A percentile compares a stretch with the other conserved stretches of the same genome.
Evolutionary conservation across 192 early-diverging fungal genomes (phyloP).

Genomic region (Lunasporangiospora selenospora): DNA sequence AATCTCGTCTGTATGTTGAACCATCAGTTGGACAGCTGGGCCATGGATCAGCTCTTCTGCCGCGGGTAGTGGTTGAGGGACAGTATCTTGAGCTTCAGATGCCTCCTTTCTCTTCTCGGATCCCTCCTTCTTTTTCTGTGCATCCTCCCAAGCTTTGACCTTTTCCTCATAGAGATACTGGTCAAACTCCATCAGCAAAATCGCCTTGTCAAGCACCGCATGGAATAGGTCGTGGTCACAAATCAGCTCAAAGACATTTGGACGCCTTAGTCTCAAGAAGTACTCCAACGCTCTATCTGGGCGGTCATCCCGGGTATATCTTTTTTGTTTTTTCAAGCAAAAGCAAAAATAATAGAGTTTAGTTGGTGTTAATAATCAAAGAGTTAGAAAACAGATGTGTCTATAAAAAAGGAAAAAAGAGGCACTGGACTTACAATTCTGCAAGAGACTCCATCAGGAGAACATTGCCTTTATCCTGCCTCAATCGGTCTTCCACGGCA

Average conservation of each 20-base stretch:
- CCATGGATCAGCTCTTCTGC: constrained; percentile 52
- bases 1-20: constrained; percentile 84
- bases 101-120: neutral
- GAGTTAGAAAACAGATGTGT: neutral
- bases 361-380: neutral
- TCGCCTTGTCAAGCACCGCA: constrained; percentile 78
- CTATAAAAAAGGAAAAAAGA: neutral
- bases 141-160: constrained; percentile 47
- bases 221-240: constrained; percentile 80
- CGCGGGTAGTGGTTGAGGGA: too few relatives aligned
- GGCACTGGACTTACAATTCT: constrained; percentile 65
- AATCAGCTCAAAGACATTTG: constrained; percentile 81
- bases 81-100: neutral
- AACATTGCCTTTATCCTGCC: constrained; percentile 61
- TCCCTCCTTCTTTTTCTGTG: constrained; percentile 10
- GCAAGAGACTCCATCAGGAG: constrained; percentile 76
- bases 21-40: constrained; percentile 82
- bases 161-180: constrained; percentile 57
- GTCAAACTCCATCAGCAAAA: constrained; percentile 88
- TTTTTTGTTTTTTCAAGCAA: constrained; percentile 15
- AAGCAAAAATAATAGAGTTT: neutral
- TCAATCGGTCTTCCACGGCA: constrained; percentile 72
- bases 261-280: constrained; percentile 73
- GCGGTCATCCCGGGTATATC: constrained; percentile 72
- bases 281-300: constrained; percentile 83